These are phyloP conservation scores for Nigrospora sphaerica DNA, from an alignment of 2,329 filamentous ascomycete species.

Conservation along the genomic window DNA sequence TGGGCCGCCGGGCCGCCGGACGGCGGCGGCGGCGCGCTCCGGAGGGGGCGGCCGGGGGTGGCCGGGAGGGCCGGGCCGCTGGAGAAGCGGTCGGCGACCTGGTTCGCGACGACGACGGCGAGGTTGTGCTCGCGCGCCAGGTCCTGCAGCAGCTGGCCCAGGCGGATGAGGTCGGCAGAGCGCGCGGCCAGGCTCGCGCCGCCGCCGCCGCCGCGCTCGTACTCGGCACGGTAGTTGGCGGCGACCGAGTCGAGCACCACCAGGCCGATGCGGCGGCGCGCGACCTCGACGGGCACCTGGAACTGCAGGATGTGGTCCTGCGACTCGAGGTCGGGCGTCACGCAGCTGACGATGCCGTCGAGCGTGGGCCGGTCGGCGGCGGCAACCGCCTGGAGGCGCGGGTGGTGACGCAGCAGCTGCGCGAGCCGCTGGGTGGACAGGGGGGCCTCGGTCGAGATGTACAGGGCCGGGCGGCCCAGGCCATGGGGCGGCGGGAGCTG, in stretches of 20 bases:
- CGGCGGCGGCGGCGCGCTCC: slow-evolving; percentile 4
- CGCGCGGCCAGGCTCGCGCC: slow-evolving; percentile 64
- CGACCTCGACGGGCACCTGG: slow-evolving; percentile 81
- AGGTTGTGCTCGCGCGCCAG: slow-evolving; percentile 69
- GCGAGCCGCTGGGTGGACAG: slow-evolving; percentile 74
- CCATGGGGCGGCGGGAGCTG: slow-evolving; percentile 73
- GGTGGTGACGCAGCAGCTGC: slow-evolving; percentile 68
- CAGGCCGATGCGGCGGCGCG: slow-evolving; percentile 69
- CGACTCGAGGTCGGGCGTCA: slow-evolving; percentile 82
- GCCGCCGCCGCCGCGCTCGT: slow-evolving; percentile 49
- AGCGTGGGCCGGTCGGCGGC: slow-evolving; percentile 50
- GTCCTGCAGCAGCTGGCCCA: slow-evolving; percentile 69
- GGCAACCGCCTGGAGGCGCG: slow-evolving; percentile 38
- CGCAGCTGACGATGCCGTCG: slow-evolving; percentile 70
- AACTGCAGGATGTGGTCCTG: slow-evolving; percentile 93
- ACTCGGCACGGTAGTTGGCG: slow-evolving; percentile 92
- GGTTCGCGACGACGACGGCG: slow-evolving; percentile 88
- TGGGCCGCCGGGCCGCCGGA: slow-evolving; percentile 17
- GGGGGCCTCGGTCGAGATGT: slow-evolving; percentile 87
- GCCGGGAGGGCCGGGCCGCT: slow-evolving; percentile 2
- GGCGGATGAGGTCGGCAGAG: slow-evolving; percentile 66
- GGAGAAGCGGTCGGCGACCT: slow-evolving; percentile 82
- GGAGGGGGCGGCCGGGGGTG: slow-evolving; percentile 5
- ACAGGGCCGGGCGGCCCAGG: slow-evolving; percentile 68
- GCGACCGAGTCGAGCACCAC: slow-evolving; percentile 87